Conservation (phyloP, 805 yeast genomes). For the Jamesozyma rosinii region DNA sequence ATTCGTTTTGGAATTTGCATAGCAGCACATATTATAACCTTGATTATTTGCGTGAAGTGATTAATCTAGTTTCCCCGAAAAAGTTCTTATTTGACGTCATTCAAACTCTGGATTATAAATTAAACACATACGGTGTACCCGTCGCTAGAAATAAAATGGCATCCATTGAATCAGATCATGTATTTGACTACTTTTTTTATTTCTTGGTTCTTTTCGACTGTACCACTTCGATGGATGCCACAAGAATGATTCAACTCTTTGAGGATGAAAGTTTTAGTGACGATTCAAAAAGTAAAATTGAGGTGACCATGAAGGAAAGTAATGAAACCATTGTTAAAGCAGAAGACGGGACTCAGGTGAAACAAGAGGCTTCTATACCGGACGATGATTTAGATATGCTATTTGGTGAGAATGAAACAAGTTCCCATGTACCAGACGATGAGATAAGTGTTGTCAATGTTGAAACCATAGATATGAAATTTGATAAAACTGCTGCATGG, state of each 20-base stretch:
- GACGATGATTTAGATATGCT: constrained; percentile 32
- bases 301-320: background rate
- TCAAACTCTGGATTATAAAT: constrained; percentile 21
- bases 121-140: constrained; percentile 19
- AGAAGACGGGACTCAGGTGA: constrained; percentile 5
- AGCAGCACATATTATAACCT: constrained; percentile 31
- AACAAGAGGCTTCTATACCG: constrained; percentile 7
- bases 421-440: constrained; percentile 22
- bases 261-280: constrained; percentile 6
- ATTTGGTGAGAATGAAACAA: constrained; percentile 29
- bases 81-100: constrained; percentile 23
- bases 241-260: constrained; percentile 17
- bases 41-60: constrained; percentile 24
- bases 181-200: constrained; percentile 24
- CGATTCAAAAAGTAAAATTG: background rate
- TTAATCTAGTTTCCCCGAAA: constrained; percentile 23
- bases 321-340: constrained; percentile 2
- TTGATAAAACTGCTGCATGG: constrained; percentile 8
- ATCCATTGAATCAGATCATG: constrained; percentile 19
- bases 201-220: constrained; percentile 27
- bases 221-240: constrained; percentile 16
- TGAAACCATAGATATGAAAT: constrained; percentile 3
- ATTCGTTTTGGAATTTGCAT: constrained; percentile 31
- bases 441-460: constrained; percentile 6
- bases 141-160: constrained; percentile 18